Conservation (phyloP, 2,329 filamentous ascomycete genomes). For the Xylariales sp. region DNA sequence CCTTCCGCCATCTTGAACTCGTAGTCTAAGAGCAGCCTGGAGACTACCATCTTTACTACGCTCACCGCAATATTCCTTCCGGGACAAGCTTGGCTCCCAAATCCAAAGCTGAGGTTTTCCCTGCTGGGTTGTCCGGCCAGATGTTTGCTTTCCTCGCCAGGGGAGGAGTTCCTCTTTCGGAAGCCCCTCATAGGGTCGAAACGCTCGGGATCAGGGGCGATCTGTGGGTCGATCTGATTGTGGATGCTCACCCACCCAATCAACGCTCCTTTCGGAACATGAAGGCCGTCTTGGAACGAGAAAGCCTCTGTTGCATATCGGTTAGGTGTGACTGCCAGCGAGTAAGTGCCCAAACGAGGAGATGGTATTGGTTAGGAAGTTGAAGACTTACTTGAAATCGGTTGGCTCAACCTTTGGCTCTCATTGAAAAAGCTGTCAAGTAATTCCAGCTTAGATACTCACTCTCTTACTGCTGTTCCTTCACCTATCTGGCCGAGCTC, state of each 20-base stretch:
- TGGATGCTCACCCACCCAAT: slow-evolving; percentile 4
- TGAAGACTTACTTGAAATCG: slow-evolving; percentile 5
- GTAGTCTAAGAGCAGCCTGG: slow-evolving; percentile 2
- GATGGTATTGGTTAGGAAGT: too few species aligned
- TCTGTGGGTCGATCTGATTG: slow-evolving; percentile 4
- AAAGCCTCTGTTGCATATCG: slow-evolving; percentile 3
- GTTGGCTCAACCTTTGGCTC: slow-evolving; percentile 6
- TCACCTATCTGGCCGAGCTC: not conserved
- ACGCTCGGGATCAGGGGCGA: slow-evolving; percentile 3
- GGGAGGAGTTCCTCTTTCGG: slow-evolving; percentile 4
- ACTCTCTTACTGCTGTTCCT: not conserved
- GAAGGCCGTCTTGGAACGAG: slow-evolving; percentile 6
- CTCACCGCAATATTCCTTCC: slow-evolving; percentile 6
- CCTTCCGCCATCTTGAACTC: slow-evolving; percentile 9
- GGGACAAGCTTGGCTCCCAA: slow-evolving; percentile 8
- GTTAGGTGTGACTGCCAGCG: slow-evolving; percentile 5
- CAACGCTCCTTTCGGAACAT: slow-evolving; percentile 8
- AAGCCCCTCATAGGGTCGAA: slow-evolving; percentile 10
- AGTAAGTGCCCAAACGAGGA: too few species aligned
- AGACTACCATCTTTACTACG: slow-evolving; percentile 8
- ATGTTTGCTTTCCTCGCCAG: slow-evolving; percentile 1
- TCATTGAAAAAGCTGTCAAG: slow-evolving; percentile 10
- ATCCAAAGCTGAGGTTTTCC: slow-evolving; percentile 9
- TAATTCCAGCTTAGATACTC: slow-evolving; percentile 3
- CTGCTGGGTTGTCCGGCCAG: slow-evolving; percentile 2